Conservation (phyloP, 2,329 filamentous ascomycete genomes). For the Geosmithia morbida region DNA sequence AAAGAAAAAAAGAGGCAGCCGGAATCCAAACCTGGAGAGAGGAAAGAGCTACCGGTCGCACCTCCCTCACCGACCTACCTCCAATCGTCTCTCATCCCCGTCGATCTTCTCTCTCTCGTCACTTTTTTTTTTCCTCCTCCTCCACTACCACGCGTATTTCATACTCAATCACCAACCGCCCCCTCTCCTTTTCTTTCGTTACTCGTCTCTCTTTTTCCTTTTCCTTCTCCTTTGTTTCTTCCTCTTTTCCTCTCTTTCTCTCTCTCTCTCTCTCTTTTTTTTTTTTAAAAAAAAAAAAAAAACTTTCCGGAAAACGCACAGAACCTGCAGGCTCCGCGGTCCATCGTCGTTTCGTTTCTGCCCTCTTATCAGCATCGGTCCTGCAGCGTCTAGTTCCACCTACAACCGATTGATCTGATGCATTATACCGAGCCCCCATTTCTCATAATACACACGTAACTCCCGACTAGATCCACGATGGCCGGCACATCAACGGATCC, state of each 20-base stretch:
- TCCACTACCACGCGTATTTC: too few species aligned
- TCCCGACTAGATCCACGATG: background rate
- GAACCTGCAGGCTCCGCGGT: too few species aligned
- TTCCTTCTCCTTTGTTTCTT: background rate
- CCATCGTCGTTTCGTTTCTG: too few species aligned
- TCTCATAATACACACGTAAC: background rate
- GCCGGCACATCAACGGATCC: conserved; percentile 2
- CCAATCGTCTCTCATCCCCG: too few species aligned
- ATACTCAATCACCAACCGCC: background rate
- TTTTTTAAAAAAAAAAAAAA: too few species aligned
- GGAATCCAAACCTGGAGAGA: too few species aligned
- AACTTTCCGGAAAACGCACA: too few species aligned
- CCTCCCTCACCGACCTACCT: too few species aligned
- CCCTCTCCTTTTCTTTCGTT: background rate
- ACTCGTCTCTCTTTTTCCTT: background rate
- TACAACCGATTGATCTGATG: background rate
- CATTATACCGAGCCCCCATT: background rate
- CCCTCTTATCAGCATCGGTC: background rate
- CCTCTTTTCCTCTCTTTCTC: background rate
- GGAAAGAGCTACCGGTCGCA: too few species aligned
- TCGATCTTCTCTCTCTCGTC: too few species aligned
- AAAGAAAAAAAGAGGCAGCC: too few species aligned
- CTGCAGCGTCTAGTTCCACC: background rate
- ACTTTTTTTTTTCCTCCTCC: too few species aligned
- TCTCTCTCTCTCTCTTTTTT: background rate